Evolutionary conservation across 2,329 filamentous ascomycete genomes (phyloP).

Genomic region (Xylariaceae sp.): DNA sequence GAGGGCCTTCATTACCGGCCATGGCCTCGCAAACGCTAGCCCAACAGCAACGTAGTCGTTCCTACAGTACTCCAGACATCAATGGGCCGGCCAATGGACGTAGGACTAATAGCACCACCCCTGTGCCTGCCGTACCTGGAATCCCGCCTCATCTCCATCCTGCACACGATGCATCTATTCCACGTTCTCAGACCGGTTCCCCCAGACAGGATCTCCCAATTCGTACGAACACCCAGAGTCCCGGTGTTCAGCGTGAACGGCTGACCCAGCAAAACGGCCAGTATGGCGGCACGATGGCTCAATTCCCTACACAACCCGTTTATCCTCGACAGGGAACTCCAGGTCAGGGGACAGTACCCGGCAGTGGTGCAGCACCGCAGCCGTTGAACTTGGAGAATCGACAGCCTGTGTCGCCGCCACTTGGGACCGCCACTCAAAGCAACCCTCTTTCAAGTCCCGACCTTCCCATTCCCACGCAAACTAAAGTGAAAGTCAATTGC

Average conservation of each 20-base stretch:
- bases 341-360: slow-evolving; percentile 41
- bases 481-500: slow-evolving; percentile 95
- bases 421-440: slow-evolving; percentile 40
- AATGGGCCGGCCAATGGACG: slow-evolving; percentile 68
- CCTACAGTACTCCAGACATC: slow-evolving; percentile 94
- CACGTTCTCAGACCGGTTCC: slow-evolving; percentile 81
- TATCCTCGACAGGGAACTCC: slow-evolving; percentile 52
- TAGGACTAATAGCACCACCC: slow-evolving; percentile 55
- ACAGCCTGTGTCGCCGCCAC: slow-evolving; percentile 51
- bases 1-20: slow-evolving; percentile 78
- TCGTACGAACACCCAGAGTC: slow-evolving; percentile 71
- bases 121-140: slow-evolving; percentile 72
- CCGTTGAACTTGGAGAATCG: slow-evolving; percentile 43
- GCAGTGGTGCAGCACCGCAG: slow-evolving; percentile 37
- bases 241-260: slow-evolving; percentile 66
- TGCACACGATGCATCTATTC: slow-evolving; percentile 64
- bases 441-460: slow-evolving; percentile 50
- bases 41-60: slow-evolving; percentile 76
- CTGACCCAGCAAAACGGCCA: slow-evolving; percentile 51
- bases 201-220: slow-evolving; percentile 70
- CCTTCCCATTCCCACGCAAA: slow-evolving; percentile 66
- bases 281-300: slow-evolving; percentile 55
- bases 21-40: slow-evolving; percentile 63
- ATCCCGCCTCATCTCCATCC: slow-evolving; percentile 72
- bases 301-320: slow-evolving; percentile 59